These are phyloP conservation scores for Ananas comosus DNA, from an alignment of 176 grass and related monocot genomes.

Conservation along the genomic window DNA sequence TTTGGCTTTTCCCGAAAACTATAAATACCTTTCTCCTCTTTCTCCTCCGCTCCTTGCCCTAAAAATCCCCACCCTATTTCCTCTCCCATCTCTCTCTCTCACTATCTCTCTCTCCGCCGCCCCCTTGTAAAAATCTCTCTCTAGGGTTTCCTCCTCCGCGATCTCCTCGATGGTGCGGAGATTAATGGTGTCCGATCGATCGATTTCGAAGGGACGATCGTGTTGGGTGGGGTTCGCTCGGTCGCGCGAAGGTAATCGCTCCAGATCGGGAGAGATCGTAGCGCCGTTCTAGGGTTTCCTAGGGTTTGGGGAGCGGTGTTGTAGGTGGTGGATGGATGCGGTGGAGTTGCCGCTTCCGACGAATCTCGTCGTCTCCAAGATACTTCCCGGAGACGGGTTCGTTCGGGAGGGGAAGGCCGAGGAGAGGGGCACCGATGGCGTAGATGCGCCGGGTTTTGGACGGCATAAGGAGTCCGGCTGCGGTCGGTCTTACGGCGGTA, in stretches of 20 bases:
- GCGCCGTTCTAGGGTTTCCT: slow-evolving; percentile 10
- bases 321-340: slow-evolving; percentile 44
- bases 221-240: not conserved
- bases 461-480: slow-evolving; percentile 26
- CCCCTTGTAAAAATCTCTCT: slow-evolving; percentile 31
- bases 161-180: slow-evolving; percentile 24
- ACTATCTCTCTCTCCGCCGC: slow-evolving; percentile 30
- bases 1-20: slow-evolving; percentile 97
- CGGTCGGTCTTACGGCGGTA: slow-evolving; percentile 18
- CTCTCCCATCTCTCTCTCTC: slow-evolving; percentile 18
- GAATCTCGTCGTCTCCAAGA: slow-evolving; percentile 42
- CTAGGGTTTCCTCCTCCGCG: slow-evolving; percentile 8
- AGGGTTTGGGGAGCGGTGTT: not conserved
- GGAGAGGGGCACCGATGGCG: slow-evolving; percentile 25
- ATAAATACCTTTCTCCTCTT: slow-evolving; percentile 67
- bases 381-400: slow-evolving; percentile 40
- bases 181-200: not conserved
- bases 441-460: slow-evolving; percentile 20
- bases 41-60: slow-evolving; percentile 15
- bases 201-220: not conserved
- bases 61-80: not conserved
- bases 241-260: not conserved
- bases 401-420: slow-evolving; percentile 19
- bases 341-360: slow-evolving; percentile 59
- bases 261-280: not conserved